Evolutionary conservation across 352 stramenopile species (phyloP), one percentile per base, ranked within the genome.

Genomic region (Phytophthora aleatoria): DNA sequence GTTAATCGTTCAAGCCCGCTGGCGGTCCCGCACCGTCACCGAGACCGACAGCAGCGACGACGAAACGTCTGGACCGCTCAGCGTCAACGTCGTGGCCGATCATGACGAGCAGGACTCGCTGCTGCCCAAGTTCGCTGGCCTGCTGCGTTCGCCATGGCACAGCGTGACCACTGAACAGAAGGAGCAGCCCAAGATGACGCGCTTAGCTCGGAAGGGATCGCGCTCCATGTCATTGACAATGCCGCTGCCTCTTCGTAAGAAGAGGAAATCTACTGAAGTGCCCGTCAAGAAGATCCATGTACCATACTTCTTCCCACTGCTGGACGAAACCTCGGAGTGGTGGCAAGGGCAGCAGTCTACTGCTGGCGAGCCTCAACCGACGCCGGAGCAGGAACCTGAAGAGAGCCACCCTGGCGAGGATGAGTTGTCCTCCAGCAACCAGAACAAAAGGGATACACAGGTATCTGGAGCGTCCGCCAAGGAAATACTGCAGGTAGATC

Each of bases 291-390:
- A 85, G 57, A 51, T 77, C 30, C 78, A 87, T 62, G 75, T 81
- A 60, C 72, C 78, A 24, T 80, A 79, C 48, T 90, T 90, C 49
- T 86, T 84, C 38, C 81, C 78, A n/a, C 45, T 87, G 43, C 69
- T 90, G 11, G 69, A 87, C 12, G 78, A 90, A 56, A 87, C 81
- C 0, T 72, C 67, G 10, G 59, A 81, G 61, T 89, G 80, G 59
- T 89, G 78, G 78, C 69, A 85, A 16, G 36, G 61, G 16, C 69
- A 71, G 15, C 49, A 54, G 43, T 31, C 41, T 39, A 33, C 27
- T 42, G 20, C 51, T 2, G 20, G n/a, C 10, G 53, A 62, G 26
- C 7, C 36, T 24, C 50, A 64, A 28, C 15, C 47, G 13, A 54
- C 45, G 15, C 49, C 51, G 36, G 61, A 74, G 64, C 52, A 70